phyloP scores from a whole-genome alignment of 164 flowering plant genomes.

The Sextonia rubra region DNA sequence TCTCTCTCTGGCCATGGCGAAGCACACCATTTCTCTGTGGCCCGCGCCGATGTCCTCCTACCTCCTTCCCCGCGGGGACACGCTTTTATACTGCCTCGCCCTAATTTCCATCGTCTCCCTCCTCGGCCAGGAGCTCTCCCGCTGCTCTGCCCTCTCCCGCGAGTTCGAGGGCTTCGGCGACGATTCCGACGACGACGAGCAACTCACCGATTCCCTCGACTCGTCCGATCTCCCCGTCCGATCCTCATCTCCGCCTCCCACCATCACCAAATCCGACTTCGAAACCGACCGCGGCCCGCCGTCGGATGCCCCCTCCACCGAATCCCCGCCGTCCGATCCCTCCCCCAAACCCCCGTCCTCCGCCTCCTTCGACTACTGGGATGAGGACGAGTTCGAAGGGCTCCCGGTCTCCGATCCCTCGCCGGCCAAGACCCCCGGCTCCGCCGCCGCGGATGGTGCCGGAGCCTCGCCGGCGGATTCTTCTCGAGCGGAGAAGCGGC shows the following conservation, averaged over 20 bases:
- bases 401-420: constrained; percentile 34
- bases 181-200: constrained; percentile 43
- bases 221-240: constrained; percentile 23
- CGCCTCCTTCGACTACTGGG: constrained; percentile 71
- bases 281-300: constrained; percentile 26
- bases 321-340: constrained; percentile 28
- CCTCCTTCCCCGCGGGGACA: constrained; percentile 26
- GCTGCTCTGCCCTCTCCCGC: constrained; percentile 29
- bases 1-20: neutral
- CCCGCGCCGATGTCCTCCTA: constrained; percentile 1
- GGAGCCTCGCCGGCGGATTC: constrained; percentile 11
- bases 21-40: neutral
- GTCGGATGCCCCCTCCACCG: constrained; percentile 1
- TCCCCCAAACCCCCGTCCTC: constrained; percentile 27
- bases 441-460: constrained; percentile 1
- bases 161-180: constrained; percentile 88
- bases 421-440: neutral
- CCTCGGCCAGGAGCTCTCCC: constrained; percentile 33
- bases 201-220: constrained; percentile 16
- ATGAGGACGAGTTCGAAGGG: constrained; percentile 97
- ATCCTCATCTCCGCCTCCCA: constrained; percentile 28
- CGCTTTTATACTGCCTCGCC: constrained; percentile 35
- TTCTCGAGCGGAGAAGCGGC: constrained; percentile 8
- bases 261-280: constrained; percentile 45
- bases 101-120: constrained; percentile 39